Percentiles rank a stretch among this genome's conserved stretches.
These are phyloP conservation scores for Aspergillus ochraceoroseus DNA, from an alignment of 2,329 filamentous ascomycete species.

Conservation along the genomic window DNA sequence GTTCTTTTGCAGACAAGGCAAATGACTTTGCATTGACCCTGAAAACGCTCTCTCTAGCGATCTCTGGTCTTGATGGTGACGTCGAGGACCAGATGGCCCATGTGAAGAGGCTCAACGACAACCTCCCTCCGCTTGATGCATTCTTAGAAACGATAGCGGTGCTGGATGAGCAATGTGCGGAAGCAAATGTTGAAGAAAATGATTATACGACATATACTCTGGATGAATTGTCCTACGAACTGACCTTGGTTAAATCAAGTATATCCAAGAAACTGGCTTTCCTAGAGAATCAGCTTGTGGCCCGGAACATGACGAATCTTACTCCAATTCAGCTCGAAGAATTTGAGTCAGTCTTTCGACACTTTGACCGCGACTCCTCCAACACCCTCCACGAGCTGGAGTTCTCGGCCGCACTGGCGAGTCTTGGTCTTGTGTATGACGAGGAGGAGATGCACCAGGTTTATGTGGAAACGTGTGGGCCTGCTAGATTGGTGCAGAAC, in stretches of 20 bases:
- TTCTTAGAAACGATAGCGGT: slow-evolving; percentile 83
- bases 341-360: slow-evolving; percentile 95
- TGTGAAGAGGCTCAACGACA: slow-evolving; percentile 77
- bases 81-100: slow-evolving; percentile 91
- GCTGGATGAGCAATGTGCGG: slow-evolving; percentile 81
- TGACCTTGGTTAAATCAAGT: slow-evolving; percentile 82
- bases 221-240: slow-evolving; percentile 90
- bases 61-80: slow-evolving; percentile 94
- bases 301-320: slow-evolving; percentile 96
- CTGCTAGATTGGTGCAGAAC: slow-evolving; percentile 53
- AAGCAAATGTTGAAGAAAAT: slow-evolving; percentile 98
- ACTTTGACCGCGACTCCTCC: slow-evolving; percentile 90
- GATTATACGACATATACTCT: slow-evolving; percentile 99
- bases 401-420: slow-evolving; percentile 93
- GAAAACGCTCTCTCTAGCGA: slow-evolving; percentile 89
- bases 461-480: slow-evolving; percentile 76
- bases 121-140: slow-evolving; percentile 79
- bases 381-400: slow-evolving; percentile 91
- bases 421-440: slow-evolving; percentile 88
- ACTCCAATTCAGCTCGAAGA: slow-evolving; percentile 98
- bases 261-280: slow-evolving; percentile 96
- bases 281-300: slow-evolving; percentile 97
- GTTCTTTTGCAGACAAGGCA: slow-evolving; percentile 93
- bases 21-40: slow-evolving; percentile 96
- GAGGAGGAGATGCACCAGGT: slow-evolving; percentile 98